These are phyloP conservation scores for Gigaspora rosea DNA, from an alignment of 192 early-diverging fungal species.

Conservation along the genomic window DNA sequence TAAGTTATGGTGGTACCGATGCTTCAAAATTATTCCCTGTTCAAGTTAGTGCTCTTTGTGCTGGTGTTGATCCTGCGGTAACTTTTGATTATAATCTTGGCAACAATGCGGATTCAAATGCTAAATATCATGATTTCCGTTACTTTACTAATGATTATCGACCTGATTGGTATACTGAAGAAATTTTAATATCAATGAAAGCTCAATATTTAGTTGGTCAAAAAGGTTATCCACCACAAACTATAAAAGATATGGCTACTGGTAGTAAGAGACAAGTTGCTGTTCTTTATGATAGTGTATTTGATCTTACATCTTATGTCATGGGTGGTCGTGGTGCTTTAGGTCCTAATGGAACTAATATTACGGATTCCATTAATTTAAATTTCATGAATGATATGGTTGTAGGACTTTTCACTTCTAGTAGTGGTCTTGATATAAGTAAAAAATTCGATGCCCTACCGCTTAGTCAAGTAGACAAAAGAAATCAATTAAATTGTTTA, in stretches of 20 bases:
- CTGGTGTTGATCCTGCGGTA: slow-evolving; percentile 52
- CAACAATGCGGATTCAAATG: slow-evolving; percentile 56
- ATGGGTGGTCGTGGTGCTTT: slow-evolving; percentile 49
- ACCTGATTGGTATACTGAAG: slow-evolving; percentile 70
- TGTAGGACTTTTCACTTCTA: slow-evolving; percentile 65
- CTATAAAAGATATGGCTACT: slow-evolving; percentile 59
- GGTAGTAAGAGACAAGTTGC: slow-evolving; percentile 56
- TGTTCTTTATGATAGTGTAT: slow-evolving; percentile 71
- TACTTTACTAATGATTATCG: slow-evolving; percentile 59
- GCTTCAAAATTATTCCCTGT: slow-evolving; percentile 69
- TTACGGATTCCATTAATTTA: slow-evolving; percentile 40
- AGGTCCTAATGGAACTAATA: slow-evolving; percentile 43
- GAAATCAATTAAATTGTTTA: slow-evolving; percentile 71
- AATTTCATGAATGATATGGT: slow-evolving; percentile 63
- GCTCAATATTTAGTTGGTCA: slow-evolving; percentile 66
- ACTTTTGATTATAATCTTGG: slow-evolving; percentile 52
- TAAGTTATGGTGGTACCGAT: slow-evolving; percentile 68
- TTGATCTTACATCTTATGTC: slow-evolving; percentile 73
- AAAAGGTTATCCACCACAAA: slow-evolving; percentile 61
- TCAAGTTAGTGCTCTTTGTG: slow-evolving; percentile 59
- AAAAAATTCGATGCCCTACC: slow-evolving; percentile 58
- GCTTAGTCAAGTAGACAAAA: slow-evolving; percentile 45
- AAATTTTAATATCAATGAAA: slow-evolving; percentile 58
- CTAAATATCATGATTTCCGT: slow-evolving; percentile 73
- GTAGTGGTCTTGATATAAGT: slow-evolving; percentile 67